phyloP scores from a whole-genome alignment of 23 red algal genomes.

The Rhodosorus marinus region DNA sequence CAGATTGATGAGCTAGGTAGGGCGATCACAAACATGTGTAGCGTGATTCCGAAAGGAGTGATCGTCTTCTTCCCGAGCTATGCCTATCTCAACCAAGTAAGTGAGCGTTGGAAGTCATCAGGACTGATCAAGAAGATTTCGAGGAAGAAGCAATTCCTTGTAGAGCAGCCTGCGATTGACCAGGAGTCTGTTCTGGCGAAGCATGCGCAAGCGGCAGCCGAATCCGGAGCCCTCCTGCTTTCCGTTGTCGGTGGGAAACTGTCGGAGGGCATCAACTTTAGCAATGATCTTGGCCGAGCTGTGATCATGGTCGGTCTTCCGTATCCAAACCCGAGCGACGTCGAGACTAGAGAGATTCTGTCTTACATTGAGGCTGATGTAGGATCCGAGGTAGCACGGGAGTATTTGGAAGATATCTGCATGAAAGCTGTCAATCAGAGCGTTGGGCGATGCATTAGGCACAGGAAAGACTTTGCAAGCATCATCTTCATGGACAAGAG shows the following conservation, averaged over 20 bases:
- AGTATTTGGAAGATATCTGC: slow-evolving; percentile 55
- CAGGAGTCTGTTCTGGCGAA: neutral
- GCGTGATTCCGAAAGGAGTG: slow-evolving; percentile 22
- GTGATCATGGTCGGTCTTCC: slow-evolving; percentile 80
- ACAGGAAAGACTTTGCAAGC: slow-evolving; percentile 54
- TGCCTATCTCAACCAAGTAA: slow-evolving; percentile 10
- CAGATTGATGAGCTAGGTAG: slow-evolving; percentile 50
- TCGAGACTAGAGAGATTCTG: slow-evolving; percentile 23
- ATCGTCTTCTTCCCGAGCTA: slow-evolving; percentile 84
- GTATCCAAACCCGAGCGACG: slow-evolving; percentile 46
- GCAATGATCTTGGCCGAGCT: slow-evolving; percentile 64
- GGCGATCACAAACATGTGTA: slow-evolving; percentile 8
- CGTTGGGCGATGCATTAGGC: slow-evolving; percentile 72
- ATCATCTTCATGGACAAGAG: slow-evolving; percentile 70
- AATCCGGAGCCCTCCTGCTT: slow-evolving; percentile 35
- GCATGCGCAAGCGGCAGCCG: neutral
- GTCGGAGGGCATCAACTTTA: slow-evolving; percentile 96
- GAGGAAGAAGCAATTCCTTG: slow-evolving; percentile 20
- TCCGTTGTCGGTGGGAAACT: slow-evolving; percentile 79
- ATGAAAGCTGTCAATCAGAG: slow-evolving; percentile 91
- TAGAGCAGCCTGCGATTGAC: slow-evolving; percentile 8
- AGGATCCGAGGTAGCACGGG: slow-evolving; percentile 4
- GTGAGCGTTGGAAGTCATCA: slow-evolving; percentile 7
- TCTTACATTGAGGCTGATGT: neutral
- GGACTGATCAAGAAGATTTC: slow-evolving; percentile 6